These are phyloP conservation scores for Penicillium bialowiezense DNA, from an alignment of 495 filamentous ascomycete genomes.

Conservation along the genomic window DNA sequence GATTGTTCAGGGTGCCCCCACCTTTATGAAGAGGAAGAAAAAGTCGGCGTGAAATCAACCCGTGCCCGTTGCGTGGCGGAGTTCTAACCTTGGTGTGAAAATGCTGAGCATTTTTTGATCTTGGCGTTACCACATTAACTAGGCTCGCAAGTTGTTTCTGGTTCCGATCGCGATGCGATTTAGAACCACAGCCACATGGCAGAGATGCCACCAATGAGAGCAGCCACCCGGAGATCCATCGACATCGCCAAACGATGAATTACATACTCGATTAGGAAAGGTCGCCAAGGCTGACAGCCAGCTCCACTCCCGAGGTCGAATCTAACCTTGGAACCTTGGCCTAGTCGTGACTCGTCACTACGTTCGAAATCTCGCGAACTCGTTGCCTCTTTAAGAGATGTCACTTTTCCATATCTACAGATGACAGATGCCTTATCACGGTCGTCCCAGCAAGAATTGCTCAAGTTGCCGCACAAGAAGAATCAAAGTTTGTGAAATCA, in stretches of 20 bases:
- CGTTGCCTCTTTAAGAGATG: constrained; percentile 1
- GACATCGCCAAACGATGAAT: neutral
- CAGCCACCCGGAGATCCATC: too few species aligned
- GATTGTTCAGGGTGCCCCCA: neutral
- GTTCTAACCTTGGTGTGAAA: neutral
- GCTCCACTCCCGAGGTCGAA: neutral
- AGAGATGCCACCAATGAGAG: too few species aligned
- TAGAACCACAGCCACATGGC: neutral
- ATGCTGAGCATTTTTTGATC: neutral
- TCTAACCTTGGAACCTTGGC: too few species aligned
- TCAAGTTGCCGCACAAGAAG: constrained; percentile 21
- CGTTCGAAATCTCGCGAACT: neutral
- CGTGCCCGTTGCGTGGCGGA: too few species aligned
- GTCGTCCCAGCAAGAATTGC: constrained; percentile 22
- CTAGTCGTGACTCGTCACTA: neutral
- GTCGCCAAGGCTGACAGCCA: neutral
- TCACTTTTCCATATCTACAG: neutral
- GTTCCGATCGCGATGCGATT: neutral
- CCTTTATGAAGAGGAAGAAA: neutral
- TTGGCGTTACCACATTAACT: neutral
- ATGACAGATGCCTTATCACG: constrained; percentile 21
- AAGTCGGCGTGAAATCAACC: neutral
- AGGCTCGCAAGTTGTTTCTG: neutral
- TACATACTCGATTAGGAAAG: constrained; percentile 3
- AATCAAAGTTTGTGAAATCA: constrained; percentile 17